phyloP scores from a whole-genome alignment of 345 rosid genomes.

The Triadica sebifera region DNA sequence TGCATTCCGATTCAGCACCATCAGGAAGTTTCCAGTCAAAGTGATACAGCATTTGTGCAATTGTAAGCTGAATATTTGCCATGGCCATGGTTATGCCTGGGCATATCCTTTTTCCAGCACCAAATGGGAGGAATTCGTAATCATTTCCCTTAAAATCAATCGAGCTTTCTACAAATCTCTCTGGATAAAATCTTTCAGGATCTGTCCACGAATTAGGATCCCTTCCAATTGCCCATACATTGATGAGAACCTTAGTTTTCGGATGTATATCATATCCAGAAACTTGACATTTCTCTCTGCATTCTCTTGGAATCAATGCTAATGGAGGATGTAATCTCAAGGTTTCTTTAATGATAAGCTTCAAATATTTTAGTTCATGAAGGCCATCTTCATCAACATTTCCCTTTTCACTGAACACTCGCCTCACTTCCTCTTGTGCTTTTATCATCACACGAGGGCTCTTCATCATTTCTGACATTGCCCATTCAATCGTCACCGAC shows the following conservation, averaged over 20 bases:
- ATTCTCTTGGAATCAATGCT: slow-evolving; percentile 13
- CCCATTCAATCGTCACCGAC: background rate
- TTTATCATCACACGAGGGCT: background rate
- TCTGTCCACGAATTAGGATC: background rate
- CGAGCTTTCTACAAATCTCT: background rate
- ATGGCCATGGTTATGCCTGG: background rate
- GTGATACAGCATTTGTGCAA: slow-evolving; percentile 2
- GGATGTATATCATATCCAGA: background rate
- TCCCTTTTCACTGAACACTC: background rate
- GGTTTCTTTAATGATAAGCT: slow-evolving; percentile 10
- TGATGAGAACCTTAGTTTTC: background rate
- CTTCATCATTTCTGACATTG: slow-evolving; percentile 5
- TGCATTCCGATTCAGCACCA: background rate
- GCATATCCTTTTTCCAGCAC: slow-evolving; percentile 10
- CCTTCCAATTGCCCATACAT: slow-evolving; percentile 9
- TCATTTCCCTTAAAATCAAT: slow-evolving; percentile 2
- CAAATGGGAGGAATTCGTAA: slow-evolving; percentile 12
- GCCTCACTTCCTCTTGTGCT: slow-evolving; percentile 11
- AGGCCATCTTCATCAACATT: background rate
- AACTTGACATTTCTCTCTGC: background rate
- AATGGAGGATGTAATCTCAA: slow-evolving; percentile 6
- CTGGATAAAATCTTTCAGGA: slow-evolving; percentile 3
- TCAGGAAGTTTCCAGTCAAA: slow-evolving; percentile 11
- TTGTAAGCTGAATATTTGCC: background rate
- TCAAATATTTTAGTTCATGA: background rate